Conservation (phyloP, 2,329 filamentous ascomycete genomes). For the Aspergillus jensenii region DNA sequence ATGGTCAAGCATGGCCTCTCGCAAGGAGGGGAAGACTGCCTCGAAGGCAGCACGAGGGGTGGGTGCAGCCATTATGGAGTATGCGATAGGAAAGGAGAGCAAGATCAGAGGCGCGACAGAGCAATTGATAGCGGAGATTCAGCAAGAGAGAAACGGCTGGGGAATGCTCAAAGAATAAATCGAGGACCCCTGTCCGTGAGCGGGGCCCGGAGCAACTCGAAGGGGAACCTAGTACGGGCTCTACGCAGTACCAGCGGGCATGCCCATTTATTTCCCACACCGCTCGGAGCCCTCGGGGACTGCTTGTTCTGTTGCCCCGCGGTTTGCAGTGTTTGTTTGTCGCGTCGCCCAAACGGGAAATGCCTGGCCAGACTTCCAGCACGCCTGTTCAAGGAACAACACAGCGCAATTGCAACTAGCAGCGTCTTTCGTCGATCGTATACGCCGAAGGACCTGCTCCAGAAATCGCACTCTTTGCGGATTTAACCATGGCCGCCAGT, state of each 20-base stretch:
- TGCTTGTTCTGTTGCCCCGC: conserved; percentile 11
- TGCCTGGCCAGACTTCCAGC: conserved; percentile 11
- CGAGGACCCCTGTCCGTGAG: background rate
- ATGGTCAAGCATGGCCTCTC: conserved; percentile 77
- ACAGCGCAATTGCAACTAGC: background rate
- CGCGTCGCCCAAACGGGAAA: conserved; percentile 11
- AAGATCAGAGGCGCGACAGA: background rate
- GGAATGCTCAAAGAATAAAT: background rate
- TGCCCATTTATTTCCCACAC: background rate
- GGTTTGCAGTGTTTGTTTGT: conserved; percentile 29
- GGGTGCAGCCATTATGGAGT: conserved; percentile 64
- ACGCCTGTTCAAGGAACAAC: background rate
- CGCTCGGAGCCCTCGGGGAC: too few relatives aligned
- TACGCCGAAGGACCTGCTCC: conserved; percentile 1
- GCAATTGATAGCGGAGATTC: conserved; percentile 2
- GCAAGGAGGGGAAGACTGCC: conserved; percentile 80
- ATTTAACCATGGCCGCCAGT: conserved; percentile 30
- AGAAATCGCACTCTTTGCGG: background rate
- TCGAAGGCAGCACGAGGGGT: conserved; percentile 76
- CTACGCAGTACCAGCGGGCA: background rate
- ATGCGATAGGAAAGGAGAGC: background rate
- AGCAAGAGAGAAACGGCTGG: background rate
- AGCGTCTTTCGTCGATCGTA: background rate
- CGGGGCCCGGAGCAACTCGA: conserved; percentile 8
- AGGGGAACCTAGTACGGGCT: background rate